These are phyloP conservation scores for Rheum nobile DNA, from an alignment of 148 eudicot genomes.

Conservation along the genomic window DNA sequence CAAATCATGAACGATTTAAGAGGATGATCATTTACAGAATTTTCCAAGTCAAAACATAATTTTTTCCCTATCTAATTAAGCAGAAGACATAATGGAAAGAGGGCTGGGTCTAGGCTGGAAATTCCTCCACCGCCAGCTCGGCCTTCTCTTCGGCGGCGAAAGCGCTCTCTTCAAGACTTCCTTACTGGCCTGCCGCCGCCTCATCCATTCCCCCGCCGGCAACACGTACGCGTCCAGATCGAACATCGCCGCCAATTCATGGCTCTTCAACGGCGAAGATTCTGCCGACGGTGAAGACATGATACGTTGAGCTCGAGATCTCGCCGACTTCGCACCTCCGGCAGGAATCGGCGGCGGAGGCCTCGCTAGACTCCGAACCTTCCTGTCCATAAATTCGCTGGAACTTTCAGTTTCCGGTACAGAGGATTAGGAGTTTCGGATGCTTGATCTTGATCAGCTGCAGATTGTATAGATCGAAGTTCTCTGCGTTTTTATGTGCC, in stretches of 20 bases:
- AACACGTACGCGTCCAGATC: slow-evolving; percentile 13
- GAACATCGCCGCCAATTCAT: not conserved
- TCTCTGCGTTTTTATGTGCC: not conserved
- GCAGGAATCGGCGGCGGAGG: not conserved
- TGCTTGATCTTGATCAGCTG: not conserved
- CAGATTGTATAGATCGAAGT: not conserved
- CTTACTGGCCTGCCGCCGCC: slow-evolving; percentile 32
- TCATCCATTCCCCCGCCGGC: slow-evolving; percentile 15
- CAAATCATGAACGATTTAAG: slow-evolving; percentile 3
- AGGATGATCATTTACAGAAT: not conserved
- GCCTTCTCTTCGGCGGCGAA: slow-evolving; percentile 35
- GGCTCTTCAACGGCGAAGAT: not conserved
- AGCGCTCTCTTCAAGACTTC: slow-evolving; percentile 51
- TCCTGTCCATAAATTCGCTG: not conserved
- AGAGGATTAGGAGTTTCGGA: not conserved
- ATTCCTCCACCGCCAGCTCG: slow-evolving; percentile 46
- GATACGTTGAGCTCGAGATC: not conserved
- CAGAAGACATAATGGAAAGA: slow-evolving; percentile 47
- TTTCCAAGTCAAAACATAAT: not conserved
- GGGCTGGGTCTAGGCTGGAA: slow-evolving; percentile 65
- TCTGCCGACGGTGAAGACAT: not conserved
- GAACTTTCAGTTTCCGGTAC: not conserved
- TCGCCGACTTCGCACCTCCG: slow-evolving; percentile 6
- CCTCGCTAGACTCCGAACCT: not conserved
- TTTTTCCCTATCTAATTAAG: slow-evolving; percentile 2